phyloP scores from a whole-genome alignment of 73 alveolate genomes.

The Paramecium octaurelia region DNA sequence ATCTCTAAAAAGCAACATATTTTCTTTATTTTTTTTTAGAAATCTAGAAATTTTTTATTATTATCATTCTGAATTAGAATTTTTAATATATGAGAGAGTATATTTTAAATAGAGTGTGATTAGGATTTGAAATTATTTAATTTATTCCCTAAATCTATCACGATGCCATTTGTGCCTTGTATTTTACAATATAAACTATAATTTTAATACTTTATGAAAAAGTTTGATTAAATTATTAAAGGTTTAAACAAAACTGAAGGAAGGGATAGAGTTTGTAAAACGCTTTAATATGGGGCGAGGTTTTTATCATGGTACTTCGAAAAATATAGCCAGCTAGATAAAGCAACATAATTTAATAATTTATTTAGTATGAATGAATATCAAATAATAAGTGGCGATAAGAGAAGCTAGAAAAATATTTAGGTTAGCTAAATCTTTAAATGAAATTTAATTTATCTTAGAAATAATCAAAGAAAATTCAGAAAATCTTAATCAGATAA shows the following conservation, averaged over 20 bases:
- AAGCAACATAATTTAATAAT: background rate
- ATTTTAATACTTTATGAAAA: background rate
- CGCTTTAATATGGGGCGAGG: background rate
- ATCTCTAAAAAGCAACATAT: background rate
- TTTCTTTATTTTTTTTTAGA: background rate
- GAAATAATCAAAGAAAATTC: conserved; percentile 50
- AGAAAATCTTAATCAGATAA: conserved; percentile 42
- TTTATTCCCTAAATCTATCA: background rate
- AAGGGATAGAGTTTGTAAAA: background rate
- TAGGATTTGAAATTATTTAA: no score
- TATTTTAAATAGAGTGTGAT: no score
- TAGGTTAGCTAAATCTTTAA: conserved; percentile 75
- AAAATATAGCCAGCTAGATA: background rate
- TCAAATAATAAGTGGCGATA: conserved; percentile 62
- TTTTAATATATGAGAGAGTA: no score
- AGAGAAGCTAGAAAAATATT: conserved; percentile 78
- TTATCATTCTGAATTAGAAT: no score
- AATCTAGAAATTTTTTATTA: background rate
- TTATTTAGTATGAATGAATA: background rate
- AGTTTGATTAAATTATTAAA: background rate
- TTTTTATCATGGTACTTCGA: background rate
- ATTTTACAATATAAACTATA: background rate
- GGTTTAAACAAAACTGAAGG: background rate
- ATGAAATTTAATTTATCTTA: conserved; percentile 68
- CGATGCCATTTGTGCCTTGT: background rate